These are phyloP conservation scores for Strobilomyces echinocephalus DNA, from an alignment of 768 basidiomycete genomes.

Conservation along the genomic window DNA sequence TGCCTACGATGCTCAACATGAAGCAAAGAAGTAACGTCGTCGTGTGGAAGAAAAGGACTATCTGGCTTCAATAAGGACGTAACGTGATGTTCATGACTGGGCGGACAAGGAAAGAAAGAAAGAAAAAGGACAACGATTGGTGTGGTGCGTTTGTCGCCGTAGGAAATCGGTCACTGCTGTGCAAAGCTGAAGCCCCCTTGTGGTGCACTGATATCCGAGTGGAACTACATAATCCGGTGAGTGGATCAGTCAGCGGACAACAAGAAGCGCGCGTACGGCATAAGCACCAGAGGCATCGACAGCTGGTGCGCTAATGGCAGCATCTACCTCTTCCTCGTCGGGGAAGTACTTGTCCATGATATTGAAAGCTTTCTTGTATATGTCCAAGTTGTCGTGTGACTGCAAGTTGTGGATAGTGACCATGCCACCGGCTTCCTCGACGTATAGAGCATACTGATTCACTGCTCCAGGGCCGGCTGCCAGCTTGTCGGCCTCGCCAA, in stretches of 20 bases:
- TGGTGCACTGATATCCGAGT: slow-evolving; percentile 79
- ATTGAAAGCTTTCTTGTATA: slow-evolving; percentile 99
- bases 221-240: slow-evolving; percentile 50
- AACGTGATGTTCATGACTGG: slow-evolving; percentile 18
- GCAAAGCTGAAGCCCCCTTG: slow-evolving; percentile 97
- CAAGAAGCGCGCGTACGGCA: slow-evolving; percentile 46
- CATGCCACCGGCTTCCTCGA: slow-evolving; percentile 99
- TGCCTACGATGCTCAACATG: slow-evolving; percentile 21
- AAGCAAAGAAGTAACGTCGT: slow-evolving; percentile 17
- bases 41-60: slow-evolving; percentile 7
- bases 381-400: slow-evolving; percentile 98
- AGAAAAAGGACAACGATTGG: neutral
- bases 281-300: slow-evolving; percentile 72
- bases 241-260: neutral
- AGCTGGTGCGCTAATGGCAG: slow-evolving; percentile 70
- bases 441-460: slow-evolving; percentile 90
- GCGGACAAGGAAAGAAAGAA: slow-evolving; percentile 3
- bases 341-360: slow-evolving; percentile 99
- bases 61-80: slow-evolving; percentile 9
- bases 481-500: slow-evolving; percentile 92
- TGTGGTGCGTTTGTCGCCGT: slow-evolving; percentile 1
- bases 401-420: slow-evolving; percentile 98
- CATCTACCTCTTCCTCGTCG: slow-evolving; percentile 91
- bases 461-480: slow-evolving; percentile 73
- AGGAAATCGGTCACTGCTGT: slow-evolving; percentile 39